Evolutionary conservation across 768 basidiomycete species (phyloP).

Genomic region (Lactarius psammicola): DNA sequence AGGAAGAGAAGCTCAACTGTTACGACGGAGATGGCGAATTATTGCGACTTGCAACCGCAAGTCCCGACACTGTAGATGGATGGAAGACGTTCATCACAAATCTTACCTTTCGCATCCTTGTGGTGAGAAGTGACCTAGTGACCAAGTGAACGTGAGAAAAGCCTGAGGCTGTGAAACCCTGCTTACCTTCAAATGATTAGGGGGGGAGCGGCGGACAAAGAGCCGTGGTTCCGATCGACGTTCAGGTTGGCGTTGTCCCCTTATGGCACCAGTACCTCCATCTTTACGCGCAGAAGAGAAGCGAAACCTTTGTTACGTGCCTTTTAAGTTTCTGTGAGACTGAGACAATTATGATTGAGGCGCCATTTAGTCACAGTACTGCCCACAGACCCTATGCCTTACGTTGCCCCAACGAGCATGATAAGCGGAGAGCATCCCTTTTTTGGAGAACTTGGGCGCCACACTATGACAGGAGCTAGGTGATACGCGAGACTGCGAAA

Average conservation of each 20-base stretch:
- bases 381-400: too few species aligned
- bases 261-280: neutral
- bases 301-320: neutral
- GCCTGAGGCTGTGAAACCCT: neutral
- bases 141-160: neutral
- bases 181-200: too few species aligned
- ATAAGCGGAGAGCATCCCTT: slow-evolving; percentile 2
- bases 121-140: neutral
- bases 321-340: neutral
- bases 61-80: neutral
- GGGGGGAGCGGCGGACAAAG: slow-evolving; percentile 1
- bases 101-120: neutral
- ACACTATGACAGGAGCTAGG: neutral
- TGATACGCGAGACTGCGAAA: neutral
- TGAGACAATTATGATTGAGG: slow-evolving; percentile 1
- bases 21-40: neutral
- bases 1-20: neutral
- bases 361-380: neutral
- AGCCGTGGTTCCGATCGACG: neutral
- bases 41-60: neutral
- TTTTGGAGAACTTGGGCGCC: neutral
- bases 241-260: neutral
- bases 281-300: neutral
- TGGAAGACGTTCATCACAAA: neutral
- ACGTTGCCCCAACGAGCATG: neutral